phyloP scores from a whole-genome alignment of 1,139 yeast species.

The Ashbya aceris region DNA sequence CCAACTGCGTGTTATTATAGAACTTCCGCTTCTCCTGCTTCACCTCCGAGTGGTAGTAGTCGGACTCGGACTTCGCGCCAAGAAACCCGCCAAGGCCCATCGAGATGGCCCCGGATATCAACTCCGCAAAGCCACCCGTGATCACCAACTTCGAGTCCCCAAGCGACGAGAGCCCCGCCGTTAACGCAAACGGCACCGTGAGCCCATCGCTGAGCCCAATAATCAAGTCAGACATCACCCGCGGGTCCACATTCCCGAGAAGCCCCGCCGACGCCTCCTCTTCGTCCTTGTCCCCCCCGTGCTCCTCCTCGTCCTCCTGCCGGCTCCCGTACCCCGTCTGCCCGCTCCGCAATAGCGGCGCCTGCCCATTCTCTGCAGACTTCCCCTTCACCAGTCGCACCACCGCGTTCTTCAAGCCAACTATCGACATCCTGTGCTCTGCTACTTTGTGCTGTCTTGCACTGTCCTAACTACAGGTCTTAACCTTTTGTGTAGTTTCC shows the following conservation, averaged over 20 bases:
- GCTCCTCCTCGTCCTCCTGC: neutral
- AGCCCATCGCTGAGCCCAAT: constrained; percentile 75
- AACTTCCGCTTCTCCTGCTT: constrained; percentile 60
- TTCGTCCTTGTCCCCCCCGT: constrained; percentile 6
- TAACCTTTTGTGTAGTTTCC: too few species aligned
- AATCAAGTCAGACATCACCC: constrained; percentile 72
- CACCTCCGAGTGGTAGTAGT: constrained; percentile 62
- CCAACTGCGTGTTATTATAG: constrained; percentile 50
- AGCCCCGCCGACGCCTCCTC: constrained; percentile 13
- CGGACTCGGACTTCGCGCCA: constrained; percentile 73
- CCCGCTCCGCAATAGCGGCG: constrained; percentile 1
- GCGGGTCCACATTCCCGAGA: constrained; percentile 41
- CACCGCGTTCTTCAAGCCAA: constrained; percentile 1
- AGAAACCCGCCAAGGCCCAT: constrained; percentile 81
- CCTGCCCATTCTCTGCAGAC: neutral
- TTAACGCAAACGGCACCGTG: constrained; percentile 77
- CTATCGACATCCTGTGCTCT: constrained; percentile 1
- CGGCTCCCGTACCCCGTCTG: neutral
- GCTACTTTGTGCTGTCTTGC: too few species aligned
- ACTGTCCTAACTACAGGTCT: too few species aligned
- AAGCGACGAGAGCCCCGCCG: constrained; percentile 70
- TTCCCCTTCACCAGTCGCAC: neutral
- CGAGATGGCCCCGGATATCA: constrained; percentile 74
- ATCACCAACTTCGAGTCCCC: constrained; percentile 70
- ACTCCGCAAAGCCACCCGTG: constrained; percentile 80